phyloP scores from a whole-genome alignment of 2,329 filamentous ascomycete genomes.

The Cercospora sojina region DNA sequence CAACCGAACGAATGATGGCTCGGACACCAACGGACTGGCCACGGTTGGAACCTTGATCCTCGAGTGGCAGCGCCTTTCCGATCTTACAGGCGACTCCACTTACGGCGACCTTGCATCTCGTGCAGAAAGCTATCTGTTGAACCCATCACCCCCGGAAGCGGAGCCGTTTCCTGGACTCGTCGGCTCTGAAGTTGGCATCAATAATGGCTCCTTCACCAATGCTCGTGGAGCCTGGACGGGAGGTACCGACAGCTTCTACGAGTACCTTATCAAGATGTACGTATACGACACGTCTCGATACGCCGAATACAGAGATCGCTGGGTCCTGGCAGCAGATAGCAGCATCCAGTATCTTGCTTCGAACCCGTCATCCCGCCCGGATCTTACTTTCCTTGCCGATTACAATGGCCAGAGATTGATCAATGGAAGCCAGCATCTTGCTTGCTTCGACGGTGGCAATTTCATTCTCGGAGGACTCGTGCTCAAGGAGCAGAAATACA shows the following conservation, averaged over 20 bases:
- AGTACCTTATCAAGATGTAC: conserved; percentile 91
- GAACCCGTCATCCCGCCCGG: conserved; percentile 63
- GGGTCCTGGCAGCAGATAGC: conserved; percentile 73
- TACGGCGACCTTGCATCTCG: conserved; percentile 67
- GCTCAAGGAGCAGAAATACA: conserved; percentile 64
- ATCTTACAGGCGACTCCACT: conserved; percentile 65
- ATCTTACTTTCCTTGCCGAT: conserved; percentile 68
- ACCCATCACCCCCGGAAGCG: conserved; percentile 59
- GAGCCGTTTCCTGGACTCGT: conserved; percentile 77
- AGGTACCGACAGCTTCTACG: conserved; percentile 78
- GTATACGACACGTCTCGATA: conserved; percentile 71
- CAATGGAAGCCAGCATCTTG: conserved; percentile 54
- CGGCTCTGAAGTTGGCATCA: conserved; percentile 65
- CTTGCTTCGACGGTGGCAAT: conserved; percentile 82
- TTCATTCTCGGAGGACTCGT: conserved; percentile 80
- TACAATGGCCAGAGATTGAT: conserved; percentile 50
- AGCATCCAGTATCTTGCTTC: conserved; percentile 70
- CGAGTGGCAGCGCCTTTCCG: conserved; percentile 79
- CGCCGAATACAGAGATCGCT: conserved; percentile 64
- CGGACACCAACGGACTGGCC: conserved; percentile 67
- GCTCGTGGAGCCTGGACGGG: conserved; percentile 69
- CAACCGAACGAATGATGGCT: conserved; percentile 47
- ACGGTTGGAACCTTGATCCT: conserved; percentile 75
- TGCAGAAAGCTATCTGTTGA: conserved; percentile 64
- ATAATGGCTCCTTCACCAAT: conserved; percentile 66